Base-by-base conservation (phyloP, 1,284 basidiomycete species). In the Pseudozyma hubeiensis region DNA sequence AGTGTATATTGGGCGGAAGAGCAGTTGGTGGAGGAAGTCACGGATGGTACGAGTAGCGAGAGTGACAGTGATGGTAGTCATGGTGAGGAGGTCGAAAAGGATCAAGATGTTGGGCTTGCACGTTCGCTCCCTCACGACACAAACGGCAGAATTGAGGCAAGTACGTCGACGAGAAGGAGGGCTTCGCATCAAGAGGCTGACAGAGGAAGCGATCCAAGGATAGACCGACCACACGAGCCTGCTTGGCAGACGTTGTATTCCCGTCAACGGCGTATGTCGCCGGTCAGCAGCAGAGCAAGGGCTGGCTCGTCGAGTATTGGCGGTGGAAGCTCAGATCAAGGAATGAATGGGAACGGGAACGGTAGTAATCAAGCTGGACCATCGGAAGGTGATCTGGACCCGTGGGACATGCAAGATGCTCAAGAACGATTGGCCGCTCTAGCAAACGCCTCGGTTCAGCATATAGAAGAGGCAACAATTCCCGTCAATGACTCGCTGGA, bases 1-100 rank as follows among this genome's bases (percentile, higher is more conserved):
- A 71, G 66, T 30, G 66, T 75, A 11, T 75, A 75, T 33, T 71
- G 72, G 72, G 72, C 67, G 10, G 67, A 71, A 41, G 72, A 75
- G 24, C 50, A 75, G 61, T 31, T 75, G 11, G 46, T 75, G 3
- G 67, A 75, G 30, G 72, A 65, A 47, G 66, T 69, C 3, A 61
- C 58, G n/a, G 65, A 74, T 59, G 62, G 54, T 30, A 41, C 35
- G 5, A 14, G 13, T 16, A 47, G 49, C 29, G 39, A 49, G 8
- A 56, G 46, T 37, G 50, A 55, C 10, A 39, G 40, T 6, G 67
- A 56, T 5, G 49, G 7, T 16, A 47, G 40, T 13, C 46, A 40
- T 29, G 33, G 16, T 5, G 34, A 44, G 13, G 53, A 57, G 3
- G 34, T 33, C 7, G 37, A 41, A 1, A 40, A 17, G 11, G 33